Evolutionary conservation across 2,329 filamentous ascomycete genomes (phyloP).

Genomic region (Aphanoascus verrucosus): DNA sequence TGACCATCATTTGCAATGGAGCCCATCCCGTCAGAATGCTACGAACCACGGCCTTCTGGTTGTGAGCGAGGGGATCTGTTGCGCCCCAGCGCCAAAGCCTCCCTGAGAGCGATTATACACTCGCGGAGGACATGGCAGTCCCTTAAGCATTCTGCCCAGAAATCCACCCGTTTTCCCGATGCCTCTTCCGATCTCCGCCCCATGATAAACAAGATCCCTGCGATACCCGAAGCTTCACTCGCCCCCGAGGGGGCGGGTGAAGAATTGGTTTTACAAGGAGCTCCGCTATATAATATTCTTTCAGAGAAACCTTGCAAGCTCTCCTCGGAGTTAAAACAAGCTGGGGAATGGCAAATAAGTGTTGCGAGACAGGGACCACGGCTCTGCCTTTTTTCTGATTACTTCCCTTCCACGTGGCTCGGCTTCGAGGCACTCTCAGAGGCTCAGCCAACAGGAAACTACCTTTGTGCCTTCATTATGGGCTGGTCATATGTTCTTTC

Average conservation of each 20-base stretch:
- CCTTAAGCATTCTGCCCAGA: slow-evolving; percentile 2
- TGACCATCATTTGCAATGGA: no score
- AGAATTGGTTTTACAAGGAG: not conserved
- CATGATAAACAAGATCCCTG: slow-evolving; percentile 10
- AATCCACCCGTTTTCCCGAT: slow-evolving; percentile 6
- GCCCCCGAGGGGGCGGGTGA: not conserved
- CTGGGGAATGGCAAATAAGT: not conserved
- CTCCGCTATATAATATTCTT: slow-evolving; percentile 7
- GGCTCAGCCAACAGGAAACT: slow-evolving; percentile 2
- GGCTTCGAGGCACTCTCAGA: not conserved
- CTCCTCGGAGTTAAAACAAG: not conserved
- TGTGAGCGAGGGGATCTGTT: not conserved
- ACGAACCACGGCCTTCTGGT: no score
- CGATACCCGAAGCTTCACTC: slow-evolving; percentile 11
- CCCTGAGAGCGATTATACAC: slow-evolving; percentile 1
- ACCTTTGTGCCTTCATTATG: slow-evolving; percentile 13
- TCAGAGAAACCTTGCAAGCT: not conserved
- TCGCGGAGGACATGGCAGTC: slow-evolving; percentile 10
- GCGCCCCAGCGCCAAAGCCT: slow-evolving; percentile 9
- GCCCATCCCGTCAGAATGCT: no score
- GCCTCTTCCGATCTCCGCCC: slow-evolving; percentile 8
- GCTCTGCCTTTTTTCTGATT: slow-evolving; percentile 7
- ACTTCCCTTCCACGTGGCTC: not conserved
- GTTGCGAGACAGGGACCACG: not conserved
- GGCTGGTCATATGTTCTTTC: slow-evolving; percentile 13